Evolutionary conservation across 129 eudicot species (phyloP), one percentile per base, ranked within the genome.

Genomic region (Flaveria linearis): DNA sequence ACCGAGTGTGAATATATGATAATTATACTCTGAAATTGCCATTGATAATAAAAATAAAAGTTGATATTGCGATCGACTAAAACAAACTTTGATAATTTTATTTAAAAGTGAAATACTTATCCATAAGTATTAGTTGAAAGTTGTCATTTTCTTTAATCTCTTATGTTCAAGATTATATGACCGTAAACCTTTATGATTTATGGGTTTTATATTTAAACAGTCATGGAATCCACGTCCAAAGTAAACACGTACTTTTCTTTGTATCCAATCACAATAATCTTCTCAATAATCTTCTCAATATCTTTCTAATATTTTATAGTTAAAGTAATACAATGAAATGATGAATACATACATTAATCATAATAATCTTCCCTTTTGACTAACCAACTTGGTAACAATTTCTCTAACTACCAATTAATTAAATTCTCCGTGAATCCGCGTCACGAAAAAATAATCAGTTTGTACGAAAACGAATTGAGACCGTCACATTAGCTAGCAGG

Each of bases 141-240:
- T 36, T 36, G 7, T 36, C 7, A 36, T 36, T 36, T 36, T 36
- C 41, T 36, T 36, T 36, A 36, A 36, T 36, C 41, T 36, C 41
- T 36, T 5, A 36, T 36, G 41, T 36, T 1, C 4, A 11, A 25
- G 26, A 26, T 26, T 60, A 5, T 61, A 12, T 60, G 67, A 60
- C 39, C 67, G 36, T 60, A 62, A 62, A 26, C 69, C 46, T 63
- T 63, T 63, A 30, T 14, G 22, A 30, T 30, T 63, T 63, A 30
- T n/a, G 20, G 11, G 30, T 63, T 63, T 30, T 63, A 63, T 30
- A 63, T 63, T 2, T 15, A 14, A 30, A 30, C 69, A 1, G 46
- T 75, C 75, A 77, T 82, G 85, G 85, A 82, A 71, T 77, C 85
- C 85, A 82, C 85, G 85, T 76, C 75, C 82, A 77, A 77, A 45